phyloP scores from a whole-genome alignment of 345 rosid genomes.

The Eucalyptus microcorys region DNA sequence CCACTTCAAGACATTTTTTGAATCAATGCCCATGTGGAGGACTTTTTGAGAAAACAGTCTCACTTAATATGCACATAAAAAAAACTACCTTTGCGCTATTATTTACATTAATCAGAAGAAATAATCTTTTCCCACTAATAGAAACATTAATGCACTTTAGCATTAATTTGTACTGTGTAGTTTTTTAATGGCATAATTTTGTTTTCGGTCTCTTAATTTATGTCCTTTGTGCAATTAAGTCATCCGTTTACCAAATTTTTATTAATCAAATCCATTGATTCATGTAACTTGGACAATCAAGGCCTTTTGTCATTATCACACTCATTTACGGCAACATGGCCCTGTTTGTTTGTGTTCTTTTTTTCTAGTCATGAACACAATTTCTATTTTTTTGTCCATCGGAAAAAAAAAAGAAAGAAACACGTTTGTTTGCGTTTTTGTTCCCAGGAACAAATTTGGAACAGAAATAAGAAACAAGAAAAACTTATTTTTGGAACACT shows the following conservation, averaged over 20 bases:
- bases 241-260: neutral
- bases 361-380: too few relatives aligned
- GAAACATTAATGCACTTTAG: neutral
- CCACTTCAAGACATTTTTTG: neutral
- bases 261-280: neutral
- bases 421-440: too few relatives aligned
- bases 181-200: neutral
- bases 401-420: too few relatives aligned
- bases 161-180: neutral
- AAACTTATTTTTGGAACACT: too few relatives aligned
- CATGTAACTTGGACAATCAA: neutral
- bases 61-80: neutral
- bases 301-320: neutral
- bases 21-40: neutral
- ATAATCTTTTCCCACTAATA: neutral
- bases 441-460: too few relatives aligned
- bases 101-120: neutral
- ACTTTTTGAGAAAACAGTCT: neutral
- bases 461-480: too few relatives aligned
- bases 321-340: neutral
- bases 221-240: neutral
- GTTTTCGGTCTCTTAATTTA: neutral
- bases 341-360: too few relatives aligned
- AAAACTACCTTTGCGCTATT: neutral
- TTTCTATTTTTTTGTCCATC: too few relatives aligned